A percentile compares a stretch with the other conserved stretches of the same genome.
Conservation (phyloP, 1,139 yeast genomes). For the Blastobotrys persicus region DNA sequence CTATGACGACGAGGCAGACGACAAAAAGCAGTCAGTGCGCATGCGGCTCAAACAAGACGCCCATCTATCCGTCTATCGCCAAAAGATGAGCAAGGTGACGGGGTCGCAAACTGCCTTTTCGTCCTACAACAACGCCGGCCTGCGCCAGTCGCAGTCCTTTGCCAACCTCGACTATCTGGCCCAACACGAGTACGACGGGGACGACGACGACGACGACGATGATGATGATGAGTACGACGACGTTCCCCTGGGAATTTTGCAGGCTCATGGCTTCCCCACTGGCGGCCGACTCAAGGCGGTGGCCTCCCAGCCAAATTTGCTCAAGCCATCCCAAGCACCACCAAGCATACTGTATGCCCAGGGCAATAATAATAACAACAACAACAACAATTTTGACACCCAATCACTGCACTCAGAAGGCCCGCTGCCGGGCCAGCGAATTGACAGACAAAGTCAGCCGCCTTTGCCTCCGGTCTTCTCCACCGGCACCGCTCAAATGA, state of each 20-base stretch:
- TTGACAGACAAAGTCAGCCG: conserved; percentile 16
- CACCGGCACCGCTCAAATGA: conserved; percentile 23
- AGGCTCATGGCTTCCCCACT: conserved; percentile 42
- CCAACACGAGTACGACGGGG: conserved; percentile 23
- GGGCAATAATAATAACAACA: neutral
- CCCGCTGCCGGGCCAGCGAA: conserved; percentile 7
- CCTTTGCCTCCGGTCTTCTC: conserved; percentile 32
- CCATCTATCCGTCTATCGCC: conserved; percentile 42
- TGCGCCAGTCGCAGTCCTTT: conserved; percentile 17
- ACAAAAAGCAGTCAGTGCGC: conserved; percentile 30
- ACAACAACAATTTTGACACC: neutral
- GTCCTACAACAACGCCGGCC: conserved; percentile 16
- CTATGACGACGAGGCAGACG: conserved; percentile 29
- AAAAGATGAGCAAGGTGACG: conserved; percentile 42
- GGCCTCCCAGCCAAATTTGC: conserved; percentile 28
- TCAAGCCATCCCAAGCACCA: conserved; percentile 13
- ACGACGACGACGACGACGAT: conserved; percentile 40
- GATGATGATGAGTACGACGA: conserved; percentile 42
- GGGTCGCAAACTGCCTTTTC: conserved; percentile 33
- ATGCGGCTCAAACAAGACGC: conserved; percentile 42
- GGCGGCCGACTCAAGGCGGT: conserved; percentile 19
- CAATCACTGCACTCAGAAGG: conserved; percentile 11
- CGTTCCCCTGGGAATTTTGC: conserved; percentile 42
- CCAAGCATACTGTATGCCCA: conserved; percentile 16
- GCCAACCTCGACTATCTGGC: conserved; percentile 16